Percentiles rank a stretch among this genome's conserved stretches.
These are phyloP conservation scores for Clonostachys sp. DNA, from an alignment of 2,329 filamentous ascomycete species.

Conservation along the genomic window DNA sequence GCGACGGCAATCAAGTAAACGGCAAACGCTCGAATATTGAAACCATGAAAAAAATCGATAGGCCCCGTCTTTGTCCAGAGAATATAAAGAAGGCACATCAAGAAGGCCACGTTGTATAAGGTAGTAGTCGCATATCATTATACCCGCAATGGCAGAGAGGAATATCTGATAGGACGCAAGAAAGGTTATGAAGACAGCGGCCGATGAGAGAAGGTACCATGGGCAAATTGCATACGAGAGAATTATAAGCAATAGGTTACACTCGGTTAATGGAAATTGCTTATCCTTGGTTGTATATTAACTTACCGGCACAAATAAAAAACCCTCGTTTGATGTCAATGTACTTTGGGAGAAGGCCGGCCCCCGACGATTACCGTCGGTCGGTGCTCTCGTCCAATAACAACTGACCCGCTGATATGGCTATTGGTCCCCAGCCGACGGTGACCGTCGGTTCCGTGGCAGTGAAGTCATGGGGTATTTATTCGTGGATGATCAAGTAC, in stretches of 20 bases:
- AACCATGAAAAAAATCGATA: not conserved
- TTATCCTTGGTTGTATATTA: constrained; percentile 12
- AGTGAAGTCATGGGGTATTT: too few species aligned
- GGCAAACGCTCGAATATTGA: constrained; percentile 1
- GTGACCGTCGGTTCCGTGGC: too few species aligned
- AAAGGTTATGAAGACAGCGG: constrained; percentile 29
- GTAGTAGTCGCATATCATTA: constrained; percentile 36
- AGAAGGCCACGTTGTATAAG: constrained; percentile 37
- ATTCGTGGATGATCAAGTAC: too few species aligned
- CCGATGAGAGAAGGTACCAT: constrained; percentile 10
- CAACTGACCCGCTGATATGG: too few species aligned
- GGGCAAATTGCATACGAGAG: not conserved
- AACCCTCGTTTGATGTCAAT: constrained; percentile 30
- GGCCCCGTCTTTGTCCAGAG: constrained; percentile 45
- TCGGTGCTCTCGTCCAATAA: too few species aligned
- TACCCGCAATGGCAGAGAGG: constrained; percentile 31
- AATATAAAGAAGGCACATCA: constrained; percentile 48
- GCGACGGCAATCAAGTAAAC: constrained; percentile 24
- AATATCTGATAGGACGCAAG: constrained; percentile 33
- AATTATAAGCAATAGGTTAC: not conserved
- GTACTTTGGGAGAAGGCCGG: constrained; percentile 24
- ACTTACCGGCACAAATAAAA: constrained; percentile 18
- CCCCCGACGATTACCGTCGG: not conserved
- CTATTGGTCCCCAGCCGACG: too few species aligned
- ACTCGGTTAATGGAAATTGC: constrained; percentile 6